Conservation (phyloP, 106 monocot genomes). For the Acorus calamus region DNA sequence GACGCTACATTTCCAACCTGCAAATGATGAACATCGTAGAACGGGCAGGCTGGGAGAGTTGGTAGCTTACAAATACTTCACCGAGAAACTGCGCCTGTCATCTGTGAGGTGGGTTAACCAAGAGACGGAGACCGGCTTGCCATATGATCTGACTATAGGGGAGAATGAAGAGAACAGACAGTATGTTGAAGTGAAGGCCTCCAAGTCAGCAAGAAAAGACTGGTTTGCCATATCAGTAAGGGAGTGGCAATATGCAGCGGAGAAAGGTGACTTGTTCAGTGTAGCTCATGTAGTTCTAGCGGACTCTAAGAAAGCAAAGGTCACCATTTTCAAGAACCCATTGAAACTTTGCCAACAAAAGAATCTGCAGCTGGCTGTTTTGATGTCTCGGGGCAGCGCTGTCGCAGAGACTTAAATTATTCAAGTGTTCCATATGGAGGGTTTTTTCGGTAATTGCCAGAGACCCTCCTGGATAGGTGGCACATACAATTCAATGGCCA, state of each 20-base stretch:
- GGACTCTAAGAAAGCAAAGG: constrained; percentile 33
- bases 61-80: constrained; percentile 57
- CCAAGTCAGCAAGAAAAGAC: constrained; percentile 49
- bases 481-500: too few species aligned
- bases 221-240: constrained; percentile 68
- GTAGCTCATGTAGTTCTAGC: constrained; percentile 59
- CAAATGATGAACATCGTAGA: constrained; percentile 23
- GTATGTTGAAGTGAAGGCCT: constrained; percentile 92
- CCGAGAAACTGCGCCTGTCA: constrained; percentile 29
- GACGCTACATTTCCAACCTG: constrained; percentile 6
- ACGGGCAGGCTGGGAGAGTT: constrained; percentile 73
- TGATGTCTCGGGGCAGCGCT: constrained; percentile 26
- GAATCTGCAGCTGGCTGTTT: constrained; percentile 43
- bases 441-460: too few species aligned
- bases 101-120: constrained; percentile 80
- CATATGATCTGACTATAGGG: constrained; percentile 70
- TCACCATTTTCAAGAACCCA: constrained; percentile 78
- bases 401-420: too few species aligned
- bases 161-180: constrained; percentile 26
- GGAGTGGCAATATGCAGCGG: constrained; percentile 82
- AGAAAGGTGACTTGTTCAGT: constrained; percentile 63
- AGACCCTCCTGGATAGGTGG: too few species aligned
- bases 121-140: constrained; percentile 69
- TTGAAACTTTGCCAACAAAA: constrained; percentile 51
- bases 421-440: too few species aligned